These are phyloP conservation scores for Rutstroemia sp. DNA, from an alignment of 2,329 filamentous ascomycete genomes.

Conservation along the genomic window DNA sequence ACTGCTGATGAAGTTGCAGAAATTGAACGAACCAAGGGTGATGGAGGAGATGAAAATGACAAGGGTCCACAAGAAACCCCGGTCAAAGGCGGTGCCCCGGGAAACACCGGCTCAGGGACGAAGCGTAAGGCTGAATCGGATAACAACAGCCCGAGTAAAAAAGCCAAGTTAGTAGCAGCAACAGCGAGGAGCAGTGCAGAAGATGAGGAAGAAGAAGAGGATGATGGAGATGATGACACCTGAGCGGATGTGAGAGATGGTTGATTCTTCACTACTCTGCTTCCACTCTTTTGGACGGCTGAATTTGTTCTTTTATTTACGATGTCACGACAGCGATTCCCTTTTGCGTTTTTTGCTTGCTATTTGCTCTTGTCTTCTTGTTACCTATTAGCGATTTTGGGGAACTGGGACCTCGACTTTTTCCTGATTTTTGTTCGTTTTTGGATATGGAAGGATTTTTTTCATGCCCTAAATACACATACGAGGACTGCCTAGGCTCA, in stretches of 20 bases:
- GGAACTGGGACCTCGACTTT: background rate
- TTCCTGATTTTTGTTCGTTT: background rate
- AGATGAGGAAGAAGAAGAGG: conserved; percentile 29
- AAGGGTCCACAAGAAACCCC: conserved; percentile 30
- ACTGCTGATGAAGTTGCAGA: conserved; percentile 93
- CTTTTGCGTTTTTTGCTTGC: conserved; percentile 10
- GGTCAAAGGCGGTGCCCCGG: conserved; percentile 26
- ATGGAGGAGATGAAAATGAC: conserved; percentile 33
- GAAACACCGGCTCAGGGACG: conserved; percentile 34
- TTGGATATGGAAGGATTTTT: conserved; percentile 8
- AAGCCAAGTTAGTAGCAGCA: conserved; percentile 36
- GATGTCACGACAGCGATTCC: conserved; percentile 26
- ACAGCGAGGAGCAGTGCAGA: conserved; percentile 27
- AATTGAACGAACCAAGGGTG: conserved; percentile 60
- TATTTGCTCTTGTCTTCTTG: conserved; percentile 14
- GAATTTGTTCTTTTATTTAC: conserved; percentile 21
- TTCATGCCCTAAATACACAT: conserved; percentile 4
- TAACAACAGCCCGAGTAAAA: conserved; percentile 44
- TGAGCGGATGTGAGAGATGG: conserved; percentile 6
- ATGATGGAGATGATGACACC: conserved; percentile 26
- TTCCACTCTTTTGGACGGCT: background rate
- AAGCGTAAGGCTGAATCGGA: conserved; percentile 55
- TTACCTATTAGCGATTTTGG: conserved; percentile 17
- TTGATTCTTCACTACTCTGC: conserved; percentile 1
- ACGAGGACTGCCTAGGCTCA: conserved; percentile 3